phyloP scores from a whole-genome alignment of 2,329 filamentous ascomycete genomes.

The Cercospora sesami region DNA sequence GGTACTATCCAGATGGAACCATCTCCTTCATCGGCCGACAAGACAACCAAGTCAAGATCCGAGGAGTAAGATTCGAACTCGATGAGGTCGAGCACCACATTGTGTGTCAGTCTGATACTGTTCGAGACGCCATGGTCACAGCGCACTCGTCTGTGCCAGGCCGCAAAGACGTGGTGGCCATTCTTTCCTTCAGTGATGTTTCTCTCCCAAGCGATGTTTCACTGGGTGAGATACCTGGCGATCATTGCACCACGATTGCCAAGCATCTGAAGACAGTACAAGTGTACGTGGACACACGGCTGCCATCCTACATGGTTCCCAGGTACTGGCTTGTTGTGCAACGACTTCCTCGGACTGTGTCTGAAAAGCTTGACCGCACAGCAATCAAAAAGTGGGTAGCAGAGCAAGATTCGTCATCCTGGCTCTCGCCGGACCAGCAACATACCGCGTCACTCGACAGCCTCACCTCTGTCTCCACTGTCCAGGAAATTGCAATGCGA shows the following conservation, averaged over 20 bases:
- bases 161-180: background rate
- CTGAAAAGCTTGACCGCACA: background rate
- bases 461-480: background rate
- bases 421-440: background rate
- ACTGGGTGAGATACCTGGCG: background rate
- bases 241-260: background rate
- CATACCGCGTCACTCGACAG: background rate
- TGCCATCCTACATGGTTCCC: background rate
- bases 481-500: background rate
- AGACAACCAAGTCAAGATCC: slow-evolving; percentile 9
- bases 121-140: background rate
- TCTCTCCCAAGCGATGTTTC: background rate
- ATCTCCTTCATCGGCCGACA: slow-evolving; percentile 1
- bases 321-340: background rate
- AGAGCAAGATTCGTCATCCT: background rate
- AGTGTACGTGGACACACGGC: background rate
- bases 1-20: slow-evolving; percentile 4
- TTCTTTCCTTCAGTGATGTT: background rate
- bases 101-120: background rate
- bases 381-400: background rate
- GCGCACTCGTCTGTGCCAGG: background rate
- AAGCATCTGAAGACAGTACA: background rate
- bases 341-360: background rate
- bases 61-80: slow-evolving; percentile 4
- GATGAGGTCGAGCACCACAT: slow-evolving; percentile 4